phyloP scores from a whole-genome alignment of 495 filamentous ascomycete species.

The Hypoxylon subgilvum region DNA sequence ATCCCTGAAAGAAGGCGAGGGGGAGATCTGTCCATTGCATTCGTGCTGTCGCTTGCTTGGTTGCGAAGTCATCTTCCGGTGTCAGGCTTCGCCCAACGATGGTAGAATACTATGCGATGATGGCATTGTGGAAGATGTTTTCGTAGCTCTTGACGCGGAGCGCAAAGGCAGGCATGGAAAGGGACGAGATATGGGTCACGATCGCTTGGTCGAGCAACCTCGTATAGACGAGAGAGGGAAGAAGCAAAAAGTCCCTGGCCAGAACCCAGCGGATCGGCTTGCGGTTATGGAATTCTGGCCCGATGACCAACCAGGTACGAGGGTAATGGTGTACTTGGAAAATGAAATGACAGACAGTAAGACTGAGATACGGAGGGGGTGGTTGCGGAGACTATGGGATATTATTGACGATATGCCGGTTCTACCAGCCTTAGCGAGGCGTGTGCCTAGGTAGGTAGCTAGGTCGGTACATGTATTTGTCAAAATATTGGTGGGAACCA shows the following conservation, averaged over 20 bases:
- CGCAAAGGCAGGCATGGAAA: not conserved
- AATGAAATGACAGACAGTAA: not conserved
- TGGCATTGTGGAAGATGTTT: slow-evolving; percentile 3
- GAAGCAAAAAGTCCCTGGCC: not conserved
- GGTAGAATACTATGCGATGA: not conserved
- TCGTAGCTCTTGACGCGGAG: not conserved
- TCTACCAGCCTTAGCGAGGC: too few relatives aligned
- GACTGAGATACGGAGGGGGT: not conserved
- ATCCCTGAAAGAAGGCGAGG: not conserved
- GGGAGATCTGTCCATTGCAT: slow-evolving; percentile 7
- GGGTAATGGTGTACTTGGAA: not conserved
- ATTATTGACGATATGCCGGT: too few relatives aligned
- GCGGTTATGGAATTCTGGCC: slow-evolving; percentile 13
- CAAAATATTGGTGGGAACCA: too few relatives aligned
- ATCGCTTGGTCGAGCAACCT: too few relatives aligned
- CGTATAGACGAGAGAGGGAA: not conserved
- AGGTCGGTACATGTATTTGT: too few relatives aligned
- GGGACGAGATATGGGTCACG: not conserved
- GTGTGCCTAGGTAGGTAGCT: too few relatives aligned
- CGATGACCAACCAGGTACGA: slow-evolving; percentile 7
- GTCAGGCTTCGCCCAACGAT: not conserved
- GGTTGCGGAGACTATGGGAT: not conserved
- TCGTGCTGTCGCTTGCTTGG: slow-evolving; percentile 23
- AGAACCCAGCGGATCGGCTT: not conserved
- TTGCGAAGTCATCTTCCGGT: slow-evolving; percentile 2